Evolutionary conservation across 257 asterid genomes (phyloP).

Genomic region (Marsdenia floribunda): DNA sequence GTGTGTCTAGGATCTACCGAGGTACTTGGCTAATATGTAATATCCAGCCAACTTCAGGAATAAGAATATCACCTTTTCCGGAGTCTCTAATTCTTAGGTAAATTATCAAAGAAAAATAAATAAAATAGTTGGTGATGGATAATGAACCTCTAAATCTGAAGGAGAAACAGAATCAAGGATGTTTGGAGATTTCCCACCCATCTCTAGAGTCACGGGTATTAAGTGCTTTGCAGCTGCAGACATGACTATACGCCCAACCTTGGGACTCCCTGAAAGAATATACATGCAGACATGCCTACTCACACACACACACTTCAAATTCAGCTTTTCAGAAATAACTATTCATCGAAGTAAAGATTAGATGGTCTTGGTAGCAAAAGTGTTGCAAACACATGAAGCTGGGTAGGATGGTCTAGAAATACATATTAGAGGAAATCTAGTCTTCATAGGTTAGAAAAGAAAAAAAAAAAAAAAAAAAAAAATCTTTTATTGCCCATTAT

Average conservation of each 20-base stretch:
- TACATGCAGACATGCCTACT: too few species aligned
- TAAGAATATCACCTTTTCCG: neutral
- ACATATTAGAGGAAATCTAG: neutral
- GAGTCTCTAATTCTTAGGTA: neutral
- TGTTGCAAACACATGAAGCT: neutral
- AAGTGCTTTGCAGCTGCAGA: slow-evolving; percentile 91
- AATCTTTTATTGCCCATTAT: neutral
- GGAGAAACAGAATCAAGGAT: slow-evolving; percentile 59
- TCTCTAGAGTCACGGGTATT: slow-evolving; percentile 91
- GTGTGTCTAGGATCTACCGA: neutral
- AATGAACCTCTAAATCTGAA: slow-evolving; percentile 59
- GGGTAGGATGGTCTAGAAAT: neutral
- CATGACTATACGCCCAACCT: slow-evolving; percentile 69
- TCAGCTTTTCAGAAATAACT: neutral
- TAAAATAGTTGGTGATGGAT: neutral
- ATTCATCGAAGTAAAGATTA: neutral
- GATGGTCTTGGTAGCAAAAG: neutral
- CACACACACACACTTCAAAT: neutral
- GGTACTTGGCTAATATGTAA: neutral
- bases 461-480: too few species aligned
- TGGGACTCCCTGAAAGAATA: slow-evolving; percentile 58
- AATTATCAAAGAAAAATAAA: neutral
- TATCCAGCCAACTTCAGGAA: neutral
- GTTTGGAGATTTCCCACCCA: slow-evolving; percentile 91
- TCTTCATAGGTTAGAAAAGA: neutral